phyloP scores from a whole-genome alignment of 1,139 yeast species.

The Saccharomyces hybrid region DNA sequence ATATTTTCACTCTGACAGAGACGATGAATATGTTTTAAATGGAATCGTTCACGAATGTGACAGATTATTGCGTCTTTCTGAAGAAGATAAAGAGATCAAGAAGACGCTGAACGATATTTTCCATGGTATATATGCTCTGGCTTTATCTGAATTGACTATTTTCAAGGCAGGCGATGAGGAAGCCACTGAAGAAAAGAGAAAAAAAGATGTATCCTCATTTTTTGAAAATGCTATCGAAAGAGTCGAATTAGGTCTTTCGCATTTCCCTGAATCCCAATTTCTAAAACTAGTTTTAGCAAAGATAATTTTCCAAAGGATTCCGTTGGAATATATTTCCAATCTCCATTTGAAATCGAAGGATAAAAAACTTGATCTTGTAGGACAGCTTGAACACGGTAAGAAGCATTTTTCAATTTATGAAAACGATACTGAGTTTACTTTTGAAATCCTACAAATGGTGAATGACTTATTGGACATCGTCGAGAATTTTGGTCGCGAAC shows the following conservation, averaged over 20 bases:
- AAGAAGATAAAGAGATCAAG: conserved; percentile 27
- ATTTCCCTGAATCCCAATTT: conserved; percentile 38
- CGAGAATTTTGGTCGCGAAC: conserved; percentile 53
- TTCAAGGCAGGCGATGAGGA: conserved; percentile 39
- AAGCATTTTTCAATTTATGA: conserved; percentile 12
- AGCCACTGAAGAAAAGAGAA: conserved; percentile 25
- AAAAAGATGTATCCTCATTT: conserved; percentile 42
- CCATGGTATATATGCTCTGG: conserved; percentile 64
- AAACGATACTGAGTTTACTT: conserved; percentile 25
- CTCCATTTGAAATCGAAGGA: conserved; percentile 36
- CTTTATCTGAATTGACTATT: conserved; percentile 60
- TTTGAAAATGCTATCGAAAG: conserved; percentile 70
- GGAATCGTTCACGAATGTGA: conserved; percentile 93
- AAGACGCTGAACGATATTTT: conserved; percentile 47
- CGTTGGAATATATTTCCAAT: conserved; percentile 47
- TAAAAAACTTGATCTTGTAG: conserved; percentile 30
- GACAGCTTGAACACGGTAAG: conserved; percentile 14
- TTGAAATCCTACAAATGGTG: conserved; percentile 46
- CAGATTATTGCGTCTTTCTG: conserved; percentile 49
- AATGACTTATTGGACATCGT: conserved; percentile 62
- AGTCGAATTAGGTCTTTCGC: conserved; percentile 49
- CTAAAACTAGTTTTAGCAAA: conserved; percentile 49
- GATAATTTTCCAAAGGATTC: conserved; percentile 49
- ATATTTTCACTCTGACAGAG: conserved; percentile 46
- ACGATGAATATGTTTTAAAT: conserved; percentile 58